Evolutionary conservation across 2,329 filamentous ascomycete genomes (phyloP).

Genomic region (Arachnomyces sp.): DNA sequence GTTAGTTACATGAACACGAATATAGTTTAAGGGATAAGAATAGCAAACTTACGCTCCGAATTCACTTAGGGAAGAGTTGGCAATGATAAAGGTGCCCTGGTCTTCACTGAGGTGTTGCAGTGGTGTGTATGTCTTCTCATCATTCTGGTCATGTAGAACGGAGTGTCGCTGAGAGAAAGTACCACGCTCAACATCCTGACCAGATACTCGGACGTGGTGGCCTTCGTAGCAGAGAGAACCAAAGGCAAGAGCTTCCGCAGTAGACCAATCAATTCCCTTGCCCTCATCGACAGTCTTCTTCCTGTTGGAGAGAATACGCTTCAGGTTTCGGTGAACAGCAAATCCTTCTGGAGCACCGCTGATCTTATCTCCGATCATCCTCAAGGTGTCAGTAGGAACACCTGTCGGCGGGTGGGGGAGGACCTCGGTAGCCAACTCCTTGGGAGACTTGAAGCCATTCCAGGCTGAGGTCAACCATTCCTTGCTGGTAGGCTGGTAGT

Average conservation of each 20-base stretch:
- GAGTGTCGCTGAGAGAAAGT: slow-evolving; percentile 98
- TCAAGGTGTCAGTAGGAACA: slow-evolving; percentile 63
- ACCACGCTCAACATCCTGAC: slow-evolving; percentile 98
- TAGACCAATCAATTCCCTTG: slow-evolving; percentile 95
- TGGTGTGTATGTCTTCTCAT: slow-evolving; percentile 84
- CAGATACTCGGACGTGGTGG: slow-evolving; percentile 93
- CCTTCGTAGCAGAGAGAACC: slow-evolving; percentile 85
- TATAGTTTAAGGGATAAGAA: slow-evolving; percentile 5
- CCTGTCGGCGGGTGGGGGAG: slow-evolving; percentile 85
- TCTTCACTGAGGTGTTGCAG: slow-evolving; percentile 82
- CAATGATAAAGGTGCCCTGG: slow-evolving; percentile 92
- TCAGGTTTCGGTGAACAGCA: slow-evolving; percentile 86
- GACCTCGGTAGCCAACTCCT: slow-evolving; percentile 90
- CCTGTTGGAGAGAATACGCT: slow-evolving; percentile 84
- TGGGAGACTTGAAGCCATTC: slow-evolving; percentile 99
- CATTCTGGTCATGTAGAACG: slow-evolving; percentile 96
- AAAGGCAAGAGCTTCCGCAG: slow-evolving; percentile 91
- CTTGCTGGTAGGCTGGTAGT: slow-evolving; percentile 92
- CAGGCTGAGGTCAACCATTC: slow-evolving; percentile 98
- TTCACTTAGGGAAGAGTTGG: slow-evolving; percentile 81
- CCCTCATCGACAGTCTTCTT: slow-evolving; percentile 90
- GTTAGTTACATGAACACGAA: background rate
- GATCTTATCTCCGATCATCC: slow-evolving; percentile 76
- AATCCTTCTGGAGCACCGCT: slow-evolving; percentile 76
- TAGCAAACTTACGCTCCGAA: slow-evolving; percentile 52